Evolutionary conservation across 768 basidiomycete species (phyloP).

Genomic region (Rubroboletus satanas): DNA sequence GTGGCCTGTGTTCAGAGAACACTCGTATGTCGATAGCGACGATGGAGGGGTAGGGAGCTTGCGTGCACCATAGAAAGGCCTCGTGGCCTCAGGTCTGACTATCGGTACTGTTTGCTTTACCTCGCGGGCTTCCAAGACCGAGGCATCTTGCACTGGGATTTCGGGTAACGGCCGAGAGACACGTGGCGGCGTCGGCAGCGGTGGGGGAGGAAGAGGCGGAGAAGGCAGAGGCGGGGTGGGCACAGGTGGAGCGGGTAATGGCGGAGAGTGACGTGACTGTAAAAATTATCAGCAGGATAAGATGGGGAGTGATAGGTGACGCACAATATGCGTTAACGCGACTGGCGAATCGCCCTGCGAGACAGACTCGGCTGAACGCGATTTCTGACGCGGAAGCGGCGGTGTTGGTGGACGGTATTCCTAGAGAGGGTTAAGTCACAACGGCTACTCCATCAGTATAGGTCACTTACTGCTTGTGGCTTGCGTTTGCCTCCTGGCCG

Average conservation of each 20-base stretch:
- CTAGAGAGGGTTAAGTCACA: slow-evolving; percentile 26
- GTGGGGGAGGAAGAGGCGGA: slow-evolving; percentile 25
- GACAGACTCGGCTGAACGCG: slow-evolving; percentile 24
- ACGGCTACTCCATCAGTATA: background rate
- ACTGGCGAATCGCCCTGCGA: slow-evolving; percentile 34
- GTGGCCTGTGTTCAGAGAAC: slow-evolving; percentile 10
- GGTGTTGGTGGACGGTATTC: slow-evolving; percentile 59
- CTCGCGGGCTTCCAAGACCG: slow-evolving; percentile 15
- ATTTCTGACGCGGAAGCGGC: slow-evolving; percentile 42
- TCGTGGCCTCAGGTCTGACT: slow-evolving; percentile 18
- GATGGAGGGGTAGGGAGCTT: slow-evolving; percentile 33
- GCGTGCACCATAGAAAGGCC: slow-evolving; percentile 23
- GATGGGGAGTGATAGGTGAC: slow-evolving; percentile 7
- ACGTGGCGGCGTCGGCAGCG: slow-evolving; percentile 28
- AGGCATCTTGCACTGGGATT: slow-evolving; percentile 24
- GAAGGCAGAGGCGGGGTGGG: slow-evolving; percentile 15
- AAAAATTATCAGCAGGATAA: background rate
- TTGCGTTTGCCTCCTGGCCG: slow-evolving; percentile 25
- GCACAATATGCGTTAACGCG: slow-evolving; percentile 25
- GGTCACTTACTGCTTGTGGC: slow-evolving; percentile 24
- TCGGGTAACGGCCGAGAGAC: slow-evolving; percentile 28
- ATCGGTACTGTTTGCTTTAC: slow-evolving; percentile 9
- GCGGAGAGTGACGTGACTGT: slow-evolving; percentile 27
- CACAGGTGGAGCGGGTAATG: slow-evolving; percentile 16
- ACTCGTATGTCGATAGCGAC: slow-evolving; percentile 26